These are phyloP conservation scores for Schizochytrium sp. DNA, from an alignment of 108 stramenopile species.

Conservation along the genomic window DNA sequence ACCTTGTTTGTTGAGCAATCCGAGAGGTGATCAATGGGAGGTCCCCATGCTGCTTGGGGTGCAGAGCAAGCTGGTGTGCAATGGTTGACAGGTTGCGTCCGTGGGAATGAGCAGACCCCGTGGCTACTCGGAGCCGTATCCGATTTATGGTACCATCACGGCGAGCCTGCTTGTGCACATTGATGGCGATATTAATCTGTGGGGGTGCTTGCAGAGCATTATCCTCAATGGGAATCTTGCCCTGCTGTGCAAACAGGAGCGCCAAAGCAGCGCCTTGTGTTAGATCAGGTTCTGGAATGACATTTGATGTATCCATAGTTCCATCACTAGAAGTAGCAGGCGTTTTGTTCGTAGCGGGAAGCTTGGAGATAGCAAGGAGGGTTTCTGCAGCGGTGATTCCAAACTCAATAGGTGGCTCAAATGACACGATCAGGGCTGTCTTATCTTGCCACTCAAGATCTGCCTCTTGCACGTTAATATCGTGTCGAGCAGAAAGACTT, in stretches of 20 bases:
- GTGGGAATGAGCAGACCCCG: background rate
- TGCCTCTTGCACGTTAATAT: background rate
- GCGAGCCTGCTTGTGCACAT: background rate
- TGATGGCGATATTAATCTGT: background rate
- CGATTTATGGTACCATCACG: background rate
- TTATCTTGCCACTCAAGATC: constrained; percentile 1
- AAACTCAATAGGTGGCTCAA: constrained; percentile 39
- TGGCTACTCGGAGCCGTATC: background rate
- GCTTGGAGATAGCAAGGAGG: background rate
- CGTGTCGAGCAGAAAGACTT: constrained; percentile 7
- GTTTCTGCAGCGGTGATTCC: background rate
- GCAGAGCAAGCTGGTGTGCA: constrained; percentile 19
- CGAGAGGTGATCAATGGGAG: background rate
- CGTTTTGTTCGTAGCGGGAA: background rate
- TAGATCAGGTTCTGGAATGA: background rate
- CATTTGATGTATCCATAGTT: background rate
- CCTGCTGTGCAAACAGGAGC: background rate
- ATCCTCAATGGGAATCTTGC: background rate
- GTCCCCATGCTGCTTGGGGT: background rate
- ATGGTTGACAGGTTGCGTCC: background rate
- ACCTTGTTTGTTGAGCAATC: constrained; percentile 21
- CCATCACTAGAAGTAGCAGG: background rate
- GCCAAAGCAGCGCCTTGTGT: constrained; percentile 28
- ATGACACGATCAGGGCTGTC: constrained; percentile 20
- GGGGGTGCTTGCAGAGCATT: background rate